phyloP scores from a whole-genome alignment of 345 rosid genomes.

The Acer yangbiense region DNA sequence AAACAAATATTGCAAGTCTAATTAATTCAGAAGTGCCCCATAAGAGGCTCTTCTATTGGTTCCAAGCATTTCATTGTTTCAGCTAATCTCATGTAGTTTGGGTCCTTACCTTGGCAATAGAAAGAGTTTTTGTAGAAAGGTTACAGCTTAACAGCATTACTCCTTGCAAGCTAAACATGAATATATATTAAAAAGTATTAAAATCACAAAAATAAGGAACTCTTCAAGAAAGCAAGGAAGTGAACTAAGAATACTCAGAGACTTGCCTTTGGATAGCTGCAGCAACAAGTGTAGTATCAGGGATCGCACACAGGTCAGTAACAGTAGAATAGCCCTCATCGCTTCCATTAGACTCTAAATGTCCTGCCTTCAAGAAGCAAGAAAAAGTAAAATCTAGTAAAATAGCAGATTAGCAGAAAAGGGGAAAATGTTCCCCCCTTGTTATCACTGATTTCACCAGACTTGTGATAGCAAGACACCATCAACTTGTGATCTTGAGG shows the following conservation, averaged over 20 bases:
- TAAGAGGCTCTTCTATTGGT: background rate
- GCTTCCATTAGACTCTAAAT: conserved; percentile 40
- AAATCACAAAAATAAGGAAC: conserved; percentile 14
- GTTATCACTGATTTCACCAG: background rate
- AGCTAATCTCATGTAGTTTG: background rate
- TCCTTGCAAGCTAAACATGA: conserved; percentile 68
- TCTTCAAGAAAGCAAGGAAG: background rate
- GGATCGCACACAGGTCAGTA: conserved; percentile 64
- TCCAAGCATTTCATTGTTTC: background rate
- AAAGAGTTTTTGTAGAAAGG: conserved; percentile 52
- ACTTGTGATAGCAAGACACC: background rate
- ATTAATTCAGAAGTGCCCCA: background rate
- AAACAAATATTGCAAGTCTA: background rate
- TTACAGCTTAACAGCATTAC: conserved; percentile 64
- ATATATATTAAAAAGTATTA: conserved; percentile 10
- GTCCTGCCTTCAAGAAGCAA: conserved; percentile 61
- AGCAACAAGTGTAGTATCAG: conserved; percentile 53
- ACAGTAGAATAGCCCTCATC: conserved; percentile 53
- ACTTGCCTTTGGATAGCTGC: conserved; percentile 78
- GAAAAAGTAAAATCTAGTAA: conserved; percentile 13
- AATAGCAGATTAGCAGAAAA: background rate
- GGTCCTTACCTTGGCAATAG: conserved; percentile 58
- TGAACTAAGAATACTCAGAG: background rate
- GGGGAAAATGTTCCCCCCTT: background rate
- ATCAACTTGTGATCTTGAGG: background rate